Evolutionary conservation across 1,284 basidiomycete species (phyloP).

Genomic region (Microbotryum intermedium): DNA sequence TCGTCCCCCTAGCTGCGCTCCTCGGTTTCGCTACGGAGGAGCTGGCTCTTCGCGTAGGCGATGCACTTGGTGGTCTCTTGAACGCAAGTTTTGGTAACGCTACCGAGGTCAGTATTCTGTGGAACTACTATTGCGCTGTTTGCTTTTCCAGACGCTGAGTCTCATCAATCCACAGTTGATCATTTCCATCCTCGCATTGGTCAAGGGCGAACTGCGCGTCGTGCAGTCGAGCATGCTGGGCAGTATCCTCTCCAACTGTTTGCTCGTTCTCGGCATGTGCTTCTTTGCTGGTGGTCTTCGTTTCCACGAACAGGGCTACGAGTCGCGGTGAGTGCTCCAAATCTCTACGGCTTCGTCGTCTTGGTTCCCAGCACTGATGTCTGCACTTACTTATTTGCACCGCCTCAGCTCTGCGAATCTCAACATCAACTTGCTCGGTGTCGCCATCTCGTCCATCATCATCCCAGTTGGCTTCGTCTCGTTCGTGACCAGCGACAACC

Average conservation of each 20-base stretch:
- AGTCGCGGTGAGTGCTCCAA: too few relatives aligned
- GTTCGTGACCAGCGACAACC: constrained; percentile 33
- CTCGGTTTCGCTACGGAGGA: constrained; percentile 36
- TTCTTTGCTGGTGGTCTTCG: constrained; percentile 58
- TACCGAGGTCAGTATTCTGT: constrained; percentile 33
- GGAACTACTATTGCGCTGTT: too few relatives aligned
- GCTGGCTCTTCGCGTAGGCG: constrained; percentile 32
- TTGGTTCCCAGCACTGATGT: too few relatives aligned
- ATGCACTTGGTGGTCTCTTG: constrained; percentile 52
- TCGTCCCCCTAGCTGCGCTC: constrained; percentile 24
- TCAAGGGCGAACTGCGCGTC: constrained; percentile 70
- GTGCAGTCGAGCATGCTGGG: constrained; percentile 72
- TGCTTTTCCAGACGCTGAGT: constrained; percentile 39
- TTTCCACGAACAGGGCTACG: constrained; percentile 57
- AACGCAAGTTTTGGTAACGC: constrained; percentile 56
- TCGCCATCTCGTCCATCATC: constrained; percentile 63
- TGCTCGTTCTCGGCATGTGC: constrained; percentile 78
- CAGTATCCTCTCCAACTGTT: constrained; percentile 77
- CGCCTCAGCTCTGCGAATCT: constrained; percentile 61
- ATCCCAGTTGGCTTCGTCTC: constrained; percentile 60
- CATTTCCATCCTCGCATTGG: constrained; percentile 72
- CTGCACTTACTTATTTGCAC: too few relatives aligned
- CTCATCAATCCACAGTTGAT: constrained; percentile 51
- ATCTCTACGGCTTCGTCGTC: too few relatives aligned
- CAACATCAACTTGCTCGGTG: constrained; percentile 66